Conservation (phyloP, 495 filamentous ascomycete genomes). For the Neurospora cerealis region DNA sequence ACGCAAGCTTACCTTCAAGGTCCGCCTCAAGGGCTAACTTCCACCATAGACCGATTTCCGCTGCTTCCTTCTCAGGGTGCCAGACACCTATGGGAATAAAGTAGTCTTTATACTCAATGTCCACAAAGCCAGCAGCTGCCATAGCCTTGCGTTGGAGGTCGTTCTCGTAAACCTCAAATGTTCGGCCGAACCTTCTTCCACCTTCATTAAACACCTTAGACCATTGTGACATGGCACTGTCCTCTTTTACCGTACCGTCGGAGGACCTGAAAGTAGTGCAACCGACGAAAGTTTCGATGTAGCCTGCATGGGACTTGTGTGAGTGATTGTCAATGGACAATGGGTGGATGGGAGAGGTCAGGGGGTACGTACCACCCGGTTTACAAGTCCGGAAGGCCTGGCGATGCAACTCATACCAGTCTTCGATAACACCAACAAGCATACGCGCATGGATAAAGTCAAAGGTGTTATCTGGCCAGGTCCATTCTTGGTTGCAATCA, state of each 20-base stretch:
- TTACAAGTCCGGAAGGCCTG: neutral
- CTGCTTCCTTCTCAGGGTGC: neutral
- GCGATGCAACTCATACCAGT: conserved; percentile 31
- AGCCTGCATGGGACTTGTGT: conserved; percentile 4
- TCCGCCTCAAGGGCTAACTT: neutral
- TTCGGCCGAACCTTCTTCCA: conserved; percentile 6
- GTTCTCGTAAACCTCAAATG: conserved; percentile 16
- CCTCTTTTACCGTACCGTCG: conserved; percentile 8
- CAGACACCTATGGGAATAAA: neutral
- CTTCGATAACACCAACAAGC: conserved; percentile 37
- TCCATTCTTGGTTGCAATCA: conserved; percentile 43
- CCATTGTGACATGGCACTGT: conserved; percentile 12
- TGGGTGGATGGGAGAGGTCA: neutral
- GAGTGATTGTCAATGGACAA: neutral
- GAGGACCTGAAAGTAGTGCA: conserved; percentile 12
- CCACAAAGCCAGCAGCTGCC: conserved; percentile 28
- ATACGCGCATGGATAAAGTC: conserved; percentile 45
- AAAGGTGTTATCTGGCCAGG: conserved; percentile 38
- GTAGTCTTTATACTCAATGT: conserved; percentile 9
- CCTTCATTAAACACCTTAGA: conserved; percentile 11
- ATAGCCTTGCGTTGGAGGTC: conserved; percentile 23
- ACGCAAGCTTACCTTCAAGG: neutral
- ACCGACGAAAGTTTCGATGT: conserved; percentile 12
- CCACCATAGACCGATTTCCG: neutral
- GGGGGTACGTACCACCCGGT: neutral